Base-by-base conservation (phyloP, 2,329 filamentous ascomycete genomes). In the Aureobasidium sp. region DNA sequence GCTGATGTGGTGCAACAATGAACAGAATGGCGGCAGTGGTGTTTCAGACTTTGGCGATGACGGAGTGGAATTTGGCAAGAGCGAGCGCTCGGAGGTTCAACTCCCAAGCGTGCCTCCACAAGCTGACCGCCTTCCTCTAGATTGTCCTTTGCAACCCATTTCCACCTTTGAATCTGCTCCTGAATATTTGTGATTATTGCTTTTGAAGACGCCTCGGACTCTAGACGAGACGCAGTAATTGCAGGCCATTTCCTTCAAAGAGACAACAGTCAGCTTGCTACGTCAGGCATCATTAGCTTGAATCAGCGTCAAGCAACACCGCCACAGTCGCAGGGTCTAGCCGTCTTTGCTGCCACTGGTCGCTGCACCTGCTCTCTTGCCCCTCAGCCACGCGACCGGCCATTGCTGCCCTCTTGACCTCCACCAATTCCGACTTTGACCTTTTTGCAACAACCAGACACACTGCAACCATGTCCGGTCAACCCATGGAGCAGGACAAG, bases 381-480 rank as follows among this genome's bases (percentile, higher is more conserved):
- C 57, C 57, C 57, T 60, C 57, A 41, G 47, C 45, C 57, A 60
- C 57, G 57, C 57, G 57, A 59, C 57, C 29, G 54, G 54, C 42
- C 44, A 59, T 59, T 48, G 42, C 54, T 57, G 53, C 52, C 37
- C 52, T 54, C 21, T 54, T 21, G 39, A 42, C 25, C 52, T 57
- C 41, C 54, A 59, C 44, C 32, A 7, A 47, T 32, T 27, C 16
- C 42, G 58, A 49, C 58, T 52, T 44, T 37, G 45, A 61, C 48
- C 48, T 54, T n/a, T 21, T 44, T 30, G 29, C 34, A 53, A 49
- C 48, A 53, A 39, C 29, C 48, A 54, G 34, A 54, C 25, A 41
- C 34, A n/a, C 37, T 21, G 45, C 66, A 64, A 69, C 7, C 61
- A 74, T 74, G 71, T 71, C 72, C 55, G 68, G 66, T 61, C 47